These are phyloP conservation scores for Cicer judaicum DNA, from an alignment of 306 rosid genomes.

Conservation along the genomic window DNA sequence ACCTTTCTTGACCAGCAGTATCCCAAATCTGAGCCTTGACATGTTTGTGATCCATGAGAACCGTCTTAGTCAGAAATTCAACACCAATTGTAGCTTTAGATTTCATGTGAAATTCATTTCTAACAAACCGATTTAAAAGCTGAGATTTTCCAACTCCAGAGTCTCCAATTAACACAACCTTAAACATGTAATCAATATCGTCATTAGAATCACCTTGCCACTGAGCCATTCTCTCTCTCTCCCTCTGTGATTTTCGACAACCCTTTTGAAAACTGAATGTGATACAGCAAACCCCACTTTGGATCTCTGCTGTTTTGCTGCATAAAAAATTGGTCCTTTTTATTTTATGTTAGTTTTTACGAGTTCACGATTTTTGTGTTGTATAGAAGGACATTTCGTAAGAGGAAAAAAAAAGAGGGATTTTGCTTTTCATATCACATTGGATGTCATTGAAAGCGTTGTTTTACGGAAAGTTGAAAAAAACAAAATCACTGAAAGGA, in stretches of 20 bases:
- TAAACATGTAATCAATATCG: conserved; percentile 87
- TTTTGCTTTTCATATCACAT: too few relatives aligned
- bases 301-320: conserved; percentile 1
- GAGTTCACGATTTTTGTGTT: conserved; percentile 4
- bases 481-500: too few relatives aligned
- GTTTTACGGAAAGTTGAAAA: too few relatives aligned
- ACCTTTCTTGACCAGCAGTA: conserved; percentile 99
- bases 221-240: conserved; percentile 58
- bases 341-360: not conserved
- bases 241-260: not conserved
- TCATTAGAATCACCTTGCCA: conserved; percentile 66
- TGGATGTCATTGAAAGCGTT: too few relatives aligned
- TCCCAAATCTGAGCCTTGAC: conserved; percentile 99
- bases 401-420: not conserved
- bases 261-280: conserved; percentile 40
- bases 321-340: conserved; percentile 41
- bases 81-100: conserved; percentile 94
- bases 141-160: conserved; percentile 95
- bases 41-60: conserved; percentile 75
- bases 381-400: conserved; percentile 11
- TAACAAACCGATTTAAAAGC: conserved; percentile 76
- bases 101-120: conserved; percentile 76
- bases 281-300: conserved; percentile 29
- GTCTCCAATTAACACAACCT: conserved; percentile 89
- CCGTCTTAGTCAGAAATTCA: conserved; percentile 87